A percentile compares a stretch with the other conserved stretches of the same genome.
phyloP scores from a whole-genome alignment of 148 eudicot species.

The Dysphania ambrosioides region DNA sequence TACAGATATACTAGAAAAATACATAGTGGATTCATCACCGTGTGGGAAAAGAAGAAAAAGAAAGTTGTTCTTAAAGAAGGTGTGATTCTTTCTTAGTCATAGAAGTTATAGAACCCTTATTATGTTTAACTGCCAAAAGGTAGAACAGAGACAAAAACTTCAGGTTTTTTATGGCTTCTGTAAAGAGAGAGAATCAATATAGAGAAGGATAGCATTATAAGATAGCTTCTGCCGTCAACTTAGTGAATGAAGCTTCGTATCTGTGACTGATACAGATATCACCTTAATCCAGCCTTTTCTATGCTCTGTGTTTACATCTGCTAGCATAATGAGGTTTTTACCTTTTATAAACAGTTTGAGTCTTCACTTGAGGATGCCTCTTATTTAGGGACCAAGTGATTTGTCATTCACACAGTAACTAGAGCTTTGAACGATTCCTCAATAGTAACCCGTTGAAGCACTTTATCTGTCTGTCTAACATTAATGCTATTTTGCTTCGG shows the following conservation, averaged over 20 bases:
- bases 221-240: background rate
- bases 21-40: no score
- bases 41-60: no score
- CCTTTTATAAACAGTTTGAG: background rate
- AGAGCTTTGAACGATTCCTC: background rate
- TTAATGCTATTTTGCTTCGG: background rate
- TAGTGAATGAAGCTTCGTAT: background rate
- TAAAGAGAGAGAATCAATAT: no score
- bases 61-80: no score
- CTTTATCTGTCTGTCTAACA: background rate
- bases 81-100: background rate
- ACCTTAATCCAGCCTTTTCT: background rate
- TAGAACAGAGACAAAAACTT: background rate
- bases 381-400: background rate
- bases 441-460: background rate
- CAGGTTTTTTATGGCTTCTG: background rate
- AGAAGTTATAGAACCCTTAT: no score
- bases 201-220: background rate
- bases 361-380: conserved; percentile 2
- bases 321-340: background rate
- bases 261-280: background rate
- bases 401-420: background rate
- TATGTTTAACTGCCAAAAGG: background rate
- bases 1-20: background rate
- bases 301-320: background rate